Evolutionary conservation across 2,329 filamentous ascomycete species (phyloP).

Genomic region (Fusarium haematococcum): DNA sequence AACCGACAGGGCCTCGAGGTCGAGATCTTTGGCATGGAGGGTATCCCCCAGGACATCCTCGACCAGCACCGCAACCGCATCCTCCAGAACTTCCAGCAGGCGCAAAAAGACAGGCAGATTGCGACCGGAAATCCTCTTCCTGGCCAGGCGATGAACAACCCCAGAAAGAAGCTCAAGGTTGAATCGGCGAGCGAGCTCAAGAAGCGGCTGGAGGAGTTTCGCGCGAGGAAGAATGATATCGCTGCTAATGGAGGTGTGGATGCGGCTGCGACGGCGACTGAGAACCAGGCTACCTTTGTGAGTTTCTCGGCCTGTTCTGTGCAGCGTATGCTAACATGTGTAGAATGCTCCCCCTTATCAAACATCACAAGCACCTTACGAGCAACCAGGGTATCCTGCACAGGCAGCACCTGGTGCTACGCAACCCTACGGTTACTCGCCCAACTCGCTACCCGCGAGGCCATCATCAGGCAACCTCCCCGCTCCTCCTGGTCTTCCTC

Average conservation of each 20-base stretch:
- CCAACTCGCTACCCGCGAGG: conserved; percentile 59
- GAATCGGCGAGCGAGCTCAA: conserved; percentile 84
- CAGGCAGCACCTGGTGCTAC: conserved; percentile 37
- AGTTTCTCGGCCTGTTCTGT: conserved; percentile 48
- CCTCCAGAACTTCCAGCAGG: conserved; percentile 85
- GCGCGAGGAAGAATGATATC: conserved; percentile 73
- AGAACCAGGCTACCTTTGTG: conserved; percentile 69
- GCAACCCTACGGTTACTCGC: conserved; percentile 50
- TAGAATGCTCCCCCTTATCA: conserved; percentile 54
- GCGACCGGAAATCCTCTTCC: conserved; percentile 86
- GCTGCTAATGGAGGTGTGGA: conserved; percentile 60
- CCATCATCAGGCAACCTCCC: conserved; percentile 54
- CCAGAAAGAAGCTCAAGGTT: conserved; percentile 77
- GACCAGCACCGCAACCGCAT: conserved; percentile 89
- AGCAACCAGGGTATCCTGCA: conserved; percentile 41
- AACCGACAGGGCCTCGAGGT: conserved; percentile 88
- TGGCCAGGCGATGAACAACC: conserved; percentile 72
- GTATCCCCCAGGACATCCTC: conserved; percentile 87
- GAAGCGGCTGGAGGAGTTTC: conserved; percentile 81
- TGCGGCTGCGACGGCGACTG: conserved; percentile 49
- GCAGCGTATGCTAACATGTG: conserved; percentile 46
- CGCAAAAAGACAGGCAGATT: conserved; percentile 83
- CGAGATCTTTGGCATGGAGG: conserved; percentile 99
- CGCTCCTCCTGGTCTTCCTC: conserved; percentile 57
- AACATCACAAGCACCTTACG: conserved; percentile 30